Conservation (phyloP, 139 green algal genomes). For the Limnomonas spitsbergensis region DNA sequence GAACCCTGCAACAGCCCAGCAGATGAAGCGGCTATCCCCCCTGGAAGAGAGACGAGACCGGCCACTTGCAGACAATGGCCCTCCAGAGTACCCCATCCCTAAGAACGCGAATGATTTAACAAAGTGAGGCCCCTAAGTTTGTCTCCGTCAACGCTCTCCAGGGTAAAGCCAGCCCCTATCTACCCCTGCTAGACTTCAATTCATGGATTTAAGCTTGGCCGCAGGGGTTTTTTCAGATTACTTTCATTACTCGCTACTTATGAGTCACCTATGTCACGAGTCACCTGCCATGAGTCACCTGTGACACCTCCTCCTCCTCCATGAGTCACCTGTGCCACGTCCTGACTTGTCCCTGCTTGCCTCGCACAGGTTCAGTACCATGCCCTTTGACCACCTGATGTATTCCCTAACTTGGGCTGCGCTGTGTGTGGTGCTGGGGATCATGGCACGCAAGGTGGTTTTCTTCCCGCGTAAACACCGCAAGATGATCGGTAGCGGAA, state of each 20-base stretch:
- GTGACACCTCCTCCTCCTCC: no score
- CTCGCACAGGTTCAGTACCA: constrained; percentile 18
- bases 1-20: background rate
- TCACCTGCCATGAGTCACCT: no score
- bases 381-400: constrained; percentile 37
- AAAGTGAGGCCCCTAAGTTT: no score
- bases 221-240: no score
- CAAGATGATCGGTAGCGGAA: background rate
- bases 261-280: no score
- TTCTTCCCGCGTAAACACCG: constrained; percentile 5
- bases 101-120: constrained; percentile 12
- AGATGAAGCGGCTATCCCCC: background rate
- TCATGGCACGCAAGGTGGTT: constrained; percentile 21
- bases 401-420: constrained; percentile 33
- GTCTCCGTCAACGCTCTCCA: no score
- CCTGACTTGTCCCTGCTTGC: background rate
- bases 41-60: constrained; percentile 20
- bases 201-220: no score
- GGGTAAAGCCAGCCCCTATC: no score
- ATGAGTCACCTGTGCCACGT: no score
- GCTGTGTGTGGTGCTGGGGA: constrained; percentile 27
- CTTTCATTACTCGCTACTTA: no score
- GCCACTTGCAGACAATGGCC: background rate
- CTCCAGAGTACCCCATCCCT: constrained; percentile 18
- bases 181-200: no score